These are phyloP conservation scores for Cercospora sp. DNA, from an alignment of 2,329 filamentous ascomycete species.

Conservation along the genomic window DNA sequence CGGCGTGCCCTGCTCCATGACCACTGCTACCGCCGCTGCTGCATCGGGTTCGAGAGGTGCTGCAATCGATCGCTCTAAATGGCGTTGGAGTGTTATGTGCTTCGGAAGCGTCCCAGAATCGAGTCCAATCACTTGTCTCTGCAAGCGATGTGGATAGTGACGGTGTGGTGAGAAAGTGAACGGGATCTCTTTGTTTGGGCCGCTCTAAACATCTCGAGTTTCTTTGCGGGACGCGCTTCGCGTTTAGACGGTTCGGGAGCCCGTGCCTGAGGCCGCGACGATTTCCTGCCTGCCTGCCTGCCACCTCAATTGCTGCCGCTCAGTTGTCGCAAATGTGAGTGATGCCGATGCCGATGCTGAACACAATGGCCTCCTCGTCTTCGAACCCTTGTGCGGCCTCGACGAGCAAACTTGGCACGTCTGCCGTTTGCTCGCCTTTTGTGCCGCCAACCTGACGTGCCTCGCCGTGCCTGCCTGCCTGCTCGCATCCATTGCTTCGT, in stretches of 20 bases:
- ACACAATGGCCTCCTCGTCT: neutral
- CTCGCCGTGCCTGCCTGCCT: slow-evolving; percentile 1
- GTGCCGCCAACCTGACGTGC: slow-evolving; percentile 14
- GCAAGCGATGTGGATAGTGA: neutral
- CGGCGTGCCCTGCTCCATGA: slow-evolving; percentile 59
- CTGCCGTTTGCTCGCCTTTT: slow-evolving; percentile 17
- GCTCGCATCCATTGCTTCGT: slow-evolving; percentile 33
- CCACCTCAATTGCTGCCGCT: neutral
- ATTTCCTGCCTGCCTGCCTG: too few species aligned
- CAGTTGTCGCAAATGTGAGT: neutral
- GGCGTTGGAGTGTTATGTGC: neutral
- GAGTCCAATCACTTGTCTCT: neutral
- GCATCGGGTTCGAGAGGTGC: neutral
- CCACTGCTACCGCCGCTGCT: slow-evolving; percentile 1
- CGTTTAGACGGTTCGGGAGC: neutral
- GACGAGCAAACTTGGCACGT: slow-evolving; percentile 6
- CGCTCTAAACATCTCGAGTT: slow-evolving; percentile 5
- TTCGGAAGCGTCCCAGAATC: neutral
- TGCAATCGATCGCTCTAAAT: neutral
- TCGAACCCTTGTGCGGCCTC: neutral
- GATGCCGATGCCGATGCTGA: neutral
- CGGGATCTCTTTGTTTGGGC: neutral
- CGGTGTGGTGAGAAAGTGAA: neutral
- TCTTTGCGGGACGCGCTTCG: slow-evolving; percentile 4
- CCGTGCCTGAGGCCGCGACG: neutral